phyloP scores from a whole-genome alignment of 352 stramenopile genomes.

The Phytophthora sojae region DNA sequence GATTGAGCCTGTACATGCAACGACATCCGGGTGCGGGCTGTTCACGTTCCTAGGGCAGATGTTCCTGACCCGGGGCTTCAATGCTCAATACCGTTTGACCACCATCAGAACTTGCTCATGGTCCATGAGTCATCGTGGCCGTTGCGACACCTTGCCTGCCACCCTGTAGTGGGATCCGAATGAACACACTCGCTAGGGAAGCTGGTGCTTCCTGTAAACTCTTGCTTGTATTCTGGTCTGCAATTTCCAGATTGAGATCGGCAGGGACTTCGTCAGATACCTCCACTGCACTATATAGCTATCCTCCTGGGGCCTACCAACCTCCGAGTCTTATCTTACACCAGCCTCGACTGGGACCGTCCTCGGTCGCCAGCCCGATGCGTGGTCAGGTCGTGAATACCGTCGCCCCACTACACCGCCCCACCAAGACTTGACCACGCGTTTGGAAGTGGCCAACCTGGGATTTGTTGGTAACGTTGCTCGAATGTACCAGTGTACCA shows the following conservation, averaged over 20 bases:
- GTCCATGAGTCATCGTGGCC: no score
- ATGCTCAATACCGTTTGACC: background rate
- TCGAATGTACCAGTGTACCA: conserved; percentile 1
- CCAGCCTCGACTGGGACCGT: no score
- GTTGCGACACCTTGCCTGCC: no score
- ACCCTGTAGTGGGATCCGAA: conserved; percentile 2
- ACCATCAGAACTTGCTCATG: conserved; percentile 3
- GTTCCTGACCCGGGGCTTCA: conserved; percentile 62
- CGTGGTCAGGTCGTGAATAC: conserved; percentile 13
- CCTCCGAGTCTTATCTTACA: no score
- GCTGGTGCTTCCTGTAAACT: background rate
- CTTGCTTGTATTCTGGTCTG: background rate
- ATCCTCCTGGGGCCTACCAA: no score
- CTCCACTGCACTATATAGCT: no score
- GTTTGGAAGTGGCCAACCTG: background rate
- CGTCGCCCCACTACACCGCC: conserved; percentile 11
- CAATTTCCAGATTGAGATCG: no score
- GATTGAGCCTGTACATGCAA: background rate
- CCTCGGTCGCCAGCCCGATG: no score
- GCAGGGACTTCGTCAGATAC: no score
- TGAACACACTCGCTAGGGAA: conserved; percentile 2
- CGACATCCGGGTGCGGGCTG: conserved; percentile 22
- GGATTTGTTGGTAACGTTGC: conserved; percentile 1
- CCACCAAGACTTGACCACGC: conserved; percentile 6
- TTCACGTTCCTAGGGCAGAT: conserved; percentile 54